phyloP scores from a whole-genome alignment of 768 basidiomycete genomes.

The Boletus reticuloceps region DNA sequence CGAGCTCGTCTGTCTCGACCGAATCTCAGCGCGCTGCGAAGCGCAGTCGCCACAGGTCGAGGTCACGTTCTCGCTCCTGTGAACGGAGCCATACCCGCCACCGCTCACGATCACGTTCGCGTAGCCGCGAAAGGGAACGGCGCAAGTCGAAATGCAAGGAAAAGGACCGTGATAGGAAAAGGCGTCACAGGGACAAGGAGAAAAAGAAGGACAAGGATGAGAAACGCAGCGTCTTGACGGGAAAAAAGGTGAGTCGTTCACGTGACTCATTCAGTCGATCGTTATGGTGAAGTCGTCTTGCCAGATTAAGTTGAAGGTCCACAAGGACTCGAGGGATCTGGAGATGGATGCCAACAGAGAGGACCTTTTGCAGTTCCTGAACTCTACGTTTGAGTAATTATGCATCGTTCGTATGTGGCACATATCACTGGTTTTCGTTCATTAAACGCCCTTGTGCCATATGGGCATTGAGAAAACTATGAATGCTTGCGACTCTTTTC shows the following conservation, averaged over 20 bases:
- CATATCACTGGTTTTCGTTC: background rate
- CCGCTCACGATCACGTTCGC: conserved; percentile 29
- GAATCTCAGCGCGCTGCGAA: conserved; percentile 13
- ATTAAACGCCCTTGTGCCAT: background rate
- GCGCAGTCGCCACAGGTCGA: conserved; percentile 17
- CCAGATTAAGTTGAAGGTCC: conserved; percentile 63
- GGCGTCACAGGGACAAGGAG: conserved; percentile 35
- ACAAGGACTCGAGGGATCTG: conserved; percentile 54
- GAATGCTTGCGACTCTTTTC: background rate
- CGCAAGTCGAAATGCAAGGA: conserved; percentile 24
- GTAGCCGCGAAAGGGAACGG: conserved; percentile 24
- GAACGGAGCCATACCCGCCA: conserved; percentile 12
- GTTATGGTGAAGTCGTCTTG: background rate
- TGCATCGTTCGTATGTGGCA: background rate
- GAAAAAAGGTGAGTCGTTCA: conserved; percentile 49
- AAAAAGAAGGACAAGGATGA: conserved; percentile 43
- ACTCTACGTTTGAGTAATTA: conserved; percentile 42
- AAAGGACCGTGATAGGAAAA: conserved; percentile 36
- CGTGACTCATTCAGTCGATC: background rate
- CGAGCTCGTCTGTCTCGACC: conserved; percentile 14
- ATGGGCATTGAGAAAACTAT: background rate
- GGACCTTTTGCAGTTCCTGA: conserved; percentile 53
- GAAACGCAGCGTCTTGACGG: conserved; percentile 55
- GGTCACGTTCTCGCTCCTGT: conserved; percentile 20
- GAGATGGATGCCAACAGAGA: conserved; percentile 56